Evolutionary conservation across 129 eudicot species (phyloP).

Genomic region (Pittosporum tobira): DNA sequence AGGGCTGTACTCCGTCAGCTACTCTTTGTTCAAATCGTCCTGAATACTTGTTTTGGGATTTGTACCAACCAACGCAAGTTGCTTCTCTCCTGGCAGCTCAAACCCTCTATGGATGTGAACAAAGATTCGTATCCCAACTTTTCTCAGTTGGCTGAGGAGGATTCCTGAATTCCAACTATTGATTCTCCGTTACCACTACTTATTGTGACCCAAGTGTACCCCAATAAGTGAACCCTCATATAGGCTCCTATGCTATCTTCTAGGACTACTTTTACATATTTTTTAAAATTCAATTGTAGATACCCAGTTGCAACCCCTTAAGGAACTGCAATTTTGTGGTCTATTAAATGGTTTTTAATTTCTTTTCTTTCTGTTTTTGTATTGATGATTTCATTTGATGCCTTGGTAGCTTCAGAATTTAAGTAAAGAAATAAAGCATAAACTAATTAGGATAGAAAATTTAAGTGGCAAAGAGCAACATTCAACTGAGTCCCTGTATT

Average conservation of each 20-base stretch:
- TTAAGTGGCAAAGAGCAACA: too few relatives aligned
- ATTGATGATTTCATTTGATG: not conserved
- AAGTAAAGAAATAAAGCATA: not conserved
- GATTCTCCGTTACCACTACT: too few relatives aligned
- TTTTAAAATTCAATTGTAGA: not conserved
- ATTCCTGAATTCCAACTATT: too few relatives aligned
- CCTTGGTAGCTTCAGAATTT: too few relatives aligned
- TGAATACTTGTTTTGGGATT: constrained; percentile 65
- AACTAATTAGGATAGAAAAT: too few relatives aligned
- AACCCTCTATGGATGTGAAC: constrained; percentile 35
- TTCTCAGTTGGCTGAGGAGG: constrained; percentile 37
- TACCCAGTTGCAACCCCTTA: constrained; percentile 1
- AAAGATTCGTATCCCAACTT: constrained; percentile 49
- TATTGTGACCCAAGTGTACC: not conserved
- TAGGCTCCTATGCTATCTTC: not conserved
- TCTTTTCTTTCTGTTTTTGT: not conserved
- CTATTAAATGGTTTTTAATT: not conserved
- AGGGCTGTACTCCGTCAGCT: constrained; percentile 35
- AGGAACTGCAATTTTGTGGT: not conserved
- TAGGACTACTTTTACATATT: not conserved
- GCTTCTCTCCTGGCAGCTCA: constrained; percentile 43
- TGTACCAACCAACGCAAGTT: constrained; percentile 54
- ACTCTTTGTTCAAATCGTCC: constrained; percentile 35
- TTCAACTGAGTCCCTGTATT: not conserved
- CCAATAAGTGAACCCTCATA: constrained; percentile 2